phyloP scores from a whole-genome alignment of 2,329 filamentous ascomycete genomes.

The Neofusicoccum parvum region DNA sequence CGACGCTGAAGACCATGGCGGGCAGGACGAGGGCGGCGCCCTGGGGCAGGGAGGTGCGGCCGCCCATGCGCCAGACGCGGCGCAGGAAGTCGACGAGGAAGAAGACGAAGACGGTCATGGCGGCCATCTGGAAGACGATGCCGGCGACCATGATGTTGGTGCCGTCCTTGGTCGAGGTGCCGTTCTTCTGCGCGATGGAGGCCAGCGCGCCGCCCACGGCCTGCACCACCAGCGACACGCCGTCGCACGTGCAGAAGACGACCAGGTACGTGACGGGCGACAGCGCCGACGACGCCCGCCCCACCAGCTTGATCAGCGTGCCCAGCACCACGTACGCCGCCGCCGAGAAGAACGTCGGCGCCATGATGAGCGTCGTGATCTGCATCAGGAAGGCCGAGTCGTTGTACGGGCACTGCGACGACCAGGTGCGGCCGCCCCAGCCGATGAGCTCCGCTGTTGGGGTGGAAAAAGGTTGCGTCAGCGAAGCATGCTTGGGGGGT shows the following conservation, averaged over 20 bases:
- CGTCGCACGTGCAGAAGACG: conserved; percentile 61
- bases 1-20: conserved; percentile 47
- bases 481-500: not conserved
- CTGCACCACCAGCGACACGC: conserved; percentile 60
- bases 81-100: conserved; percentile 42
- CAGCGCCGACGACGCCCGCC: conserved; percentile 45
- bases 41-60: conserved; percentile 36
- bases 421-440: conserved; percentile 54
- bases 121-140: conserved; percentile 59
- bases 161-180: conserved; percentile 51
- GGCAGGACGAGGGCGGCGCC: conserved; percentile 28
- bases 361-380: conserved; percentile 49
- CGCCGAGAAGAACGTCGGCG: conserved; percentile 55
- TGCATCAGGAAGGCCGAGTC: conserved; percentile 55
- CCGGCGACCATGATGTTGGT: conserved; percentile 61
- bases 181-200: conserved; percentile 49
- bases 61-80: conserved; percentile 25
- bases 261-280: conserved; percentile 49
- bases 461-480: not conserved
- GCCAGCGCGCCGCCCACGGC: conserved; percentile 61
- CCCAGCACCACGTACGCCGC: conserved; percentile 55
- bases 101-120: conserved; percentile 51
- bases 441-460: conserved; percentile 47
- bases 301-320: conserved; percentile 58
- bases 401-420: conserved; percentile 54